Percentiles rank a stretch among this genome's conserved stretches.
These are phyloP conservation scores for Colletotrichum sp. DNA, from an alignment of 2,329 filamentous ascomycete genomes.

Conservation along the genomic window DNA sequence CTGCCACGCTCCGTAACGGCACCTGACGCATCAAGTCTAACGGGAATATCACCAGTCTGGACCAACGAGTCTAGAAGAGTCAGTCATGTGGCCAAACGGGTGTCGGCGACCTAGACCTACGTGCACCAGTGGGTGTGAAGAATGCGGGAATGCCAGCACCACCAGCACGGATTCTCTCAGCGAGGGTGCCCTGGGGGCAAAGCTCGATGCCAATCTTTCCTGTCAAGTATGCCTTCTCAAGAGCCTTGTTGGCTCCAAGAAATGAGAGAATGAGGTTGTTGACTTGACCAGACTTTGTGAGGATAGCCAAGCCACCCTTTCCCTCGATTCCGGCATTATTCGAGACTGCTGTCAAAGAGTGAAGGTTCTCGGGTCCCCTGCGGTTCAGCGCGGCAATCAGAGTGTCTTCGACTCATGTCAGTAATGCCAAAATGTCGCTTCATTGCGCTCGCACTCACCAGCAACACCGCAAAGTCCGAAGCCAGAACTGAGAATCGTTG, in stretches of 20 bases:
- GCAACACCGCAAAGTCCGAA: slow-evolving; percentile 84
- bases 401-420: slow-evolving; percentile 56
- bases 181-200: slow-evolving; percentile 77
- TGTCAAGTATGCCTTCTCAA: slow-evolving; percentile 76
- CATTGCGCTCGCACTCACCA: slow-evolving; percentile 44
- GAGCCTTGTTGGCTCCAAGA: slow-evolving; percentile 76
- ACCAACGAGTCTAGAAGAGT: slow-evolving; percentile 60
- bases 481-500: slow-evolving; percentile 75
- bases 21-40: slow-evolving; percentile 63
- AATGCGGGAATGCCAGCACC: slow-evolving; percentile 82
- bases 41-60: slow-evolving; percentile 71
- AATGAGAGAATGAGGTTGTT: slow-evolving; percentile 76
- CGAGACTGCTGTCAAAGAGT: slow-evolving; percentile 76
- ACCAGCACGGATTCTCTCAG: slow-evolving; percentile 73
- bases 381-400: slow-evolving; percentile 71
- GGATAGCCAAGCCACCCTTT: slow-evolving; percentile 69
- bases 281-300: slow-evolving; percentile 73
- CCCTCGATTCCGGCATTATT: slow-evolving; percentile 80
- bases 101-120: slow-evolving; percentile 41
- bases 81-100: neutral
- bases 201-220: slow-evolving; percentile 79
- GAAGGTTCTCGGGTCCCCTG: slow-evolving; percentile 63
- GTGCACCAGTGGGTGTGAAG: slow-evolving; percentile 76
- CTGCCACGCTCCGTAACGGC: slow-evolving; percentile 67
- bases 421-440: neutral